Evolutionary conservation across 2,329 filamentous ascomycete species (phyloP).

Genomic region (Alternaria sp.): DNA sequence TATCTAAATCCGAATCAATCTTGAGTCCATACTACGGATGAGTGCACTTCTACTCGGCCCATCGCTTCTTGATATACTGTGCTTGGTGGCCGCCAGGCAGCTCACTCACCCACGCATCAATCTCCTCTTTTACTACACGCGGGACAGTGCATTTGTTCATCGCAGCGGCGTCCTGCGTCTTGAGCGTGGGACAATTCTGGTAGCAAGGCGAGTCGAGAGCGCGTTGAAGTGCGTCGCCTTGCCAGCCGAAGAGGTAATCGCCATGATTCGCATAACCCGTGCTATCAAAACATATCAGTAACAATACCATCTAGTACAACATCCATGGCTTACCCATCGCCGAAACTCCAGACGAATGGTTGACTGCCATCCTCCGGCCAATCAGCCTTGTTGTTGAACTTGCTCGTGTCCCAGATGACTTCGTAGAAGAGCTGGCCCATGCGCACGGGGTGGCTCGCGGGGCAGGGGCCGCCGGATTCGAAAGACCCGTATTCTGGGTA

Average conservation of each 20-base stretch:
- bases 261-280: conserved; percentile 59
- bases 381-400: conserved; percentile 34
- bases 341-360: conserved; percentile 36
- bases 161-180: conserved; percentile 52
- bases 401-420: conserved; percentile 44
- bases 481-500: conserved; percentile 33
- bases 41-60: background rate
- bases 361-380: conserved; percentile 41
- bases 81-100: conserved; percentile 24
- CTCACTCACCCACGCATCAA: conserved; percentile 48
- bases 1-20: background rate
- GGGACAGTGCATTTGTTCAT: conserved; percentile 57
- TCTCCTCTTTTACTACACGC: conserved; percentile 56
- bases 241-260: conserved; percentile 62
- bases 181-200: conserved; percentile 52
- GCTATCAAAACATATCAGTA: conserved; percentile 1
- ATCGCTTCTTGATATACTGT: conserved; percentile 23
- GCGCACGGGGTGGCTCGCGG: conserved; percentile 53
- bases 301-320: background rate
- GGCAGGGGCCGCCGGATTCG: conserved; percentile 56
- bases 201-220: conserved; percentile 43
- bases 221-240: conserved; percentile 56
- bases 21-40: background rate
- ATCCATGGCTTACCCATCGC: conserved; percentile 41
- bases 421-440: conserved; percentile 35